phyloP scores from a whole-genome alignment of 1,284 basidiomycete genomes.

The Cutaneotrichosporon cyanovorans region DNA sequence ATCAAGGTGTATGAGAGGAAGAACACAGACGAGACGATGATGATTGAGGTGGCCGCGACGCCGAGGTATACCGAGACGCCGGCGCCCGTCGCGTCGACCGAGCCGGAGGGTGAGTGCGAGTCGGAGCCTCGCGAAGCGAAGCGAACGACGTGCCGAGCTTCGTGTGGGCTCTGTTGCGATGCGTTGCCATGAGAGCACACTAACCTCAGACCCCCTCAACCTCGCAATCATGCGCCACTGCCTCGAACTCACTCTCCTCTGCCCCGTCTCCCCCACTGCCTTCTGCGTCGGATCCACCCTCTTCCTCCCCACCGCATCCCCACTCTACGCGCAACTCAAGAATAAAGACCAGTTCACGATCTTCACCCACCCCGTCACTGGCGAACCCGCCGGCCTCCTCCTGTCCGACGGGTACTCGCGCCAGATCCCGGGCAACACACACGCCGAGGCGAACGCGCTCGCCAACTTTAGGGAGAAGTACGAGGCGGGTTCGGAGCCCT shows the following conservation, averaged over 20 bases:
- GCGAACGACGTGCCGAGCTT: no score
- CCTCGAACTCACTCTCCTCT: constrained; percentile 39
- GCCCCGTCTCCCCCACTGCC: constrained; percentile 56
- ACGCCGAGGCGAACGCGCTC: constrained; percentile 93
- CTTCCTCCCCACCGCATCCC: constrained; percentile 48
- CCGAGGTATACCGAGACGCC: constrained; percentile 3
- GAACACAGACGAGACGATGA: constrained; percentile 40
- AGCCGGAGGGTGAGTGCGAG: constrained; percentile 7
- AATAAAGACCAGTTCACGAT: constrained; percentile 21
- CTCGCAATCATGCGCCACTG: constrained; percentile 40
- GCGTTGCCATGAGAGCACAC: not conserved
- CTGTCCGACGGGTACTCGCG: constrained; percentile 82
- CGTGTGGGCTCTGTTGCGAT: no score
- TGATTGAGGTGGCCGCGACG: constrained; percentile 19
- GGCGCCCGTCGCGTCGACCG: not conserved
- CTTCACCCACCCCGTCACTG: constrained; percentile 18
- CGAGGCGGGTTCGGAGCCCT: constrained; percentile 3
- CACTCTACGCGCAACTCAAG: constrained; percentile 36
- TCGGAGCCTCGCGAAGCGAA: no score
- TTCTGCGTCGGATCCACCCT: constrained; percentile 94
- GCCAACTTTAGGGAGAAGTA: constrained; percentile 54
- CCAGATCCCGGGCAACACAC: constrained; percentile 90
- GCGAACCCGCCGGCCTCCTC: constrained; percentile 42
- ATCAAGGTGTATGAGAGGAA: constrained; percentile 38
- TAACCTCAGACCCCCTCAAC: constrained; percentile 30